Percentiles rank a stretch among this genome's conserved stretches.
Evolutionary conservation across 352 stramenopile genomes (phyloP).

Genomic region (Phytophthora pluvialis): DNA sequence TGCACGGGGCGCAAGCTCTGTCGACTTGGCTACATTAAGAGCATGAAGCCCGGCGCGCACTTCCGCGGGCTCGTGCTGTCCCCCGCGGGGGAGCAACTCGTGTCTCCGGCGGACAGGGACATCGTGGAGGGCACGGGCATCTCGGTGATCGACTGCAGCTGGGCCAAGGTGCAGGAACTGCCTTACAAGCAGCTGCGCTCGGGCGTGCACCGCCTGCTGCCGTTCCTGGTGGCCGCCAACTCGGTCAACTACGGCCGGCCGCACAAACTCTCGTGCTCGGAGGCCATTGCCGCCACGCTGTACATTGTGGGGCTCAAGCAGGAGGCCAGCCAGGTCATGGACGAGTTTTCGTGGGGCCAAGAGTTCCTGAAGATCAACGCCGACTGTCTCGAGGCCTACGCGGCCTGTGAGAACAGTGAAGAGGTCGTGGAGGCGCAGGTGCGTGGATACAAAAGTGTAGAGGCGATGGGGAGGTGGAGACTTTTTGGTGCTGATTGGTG

Average conservation of each 20-base stretch:
- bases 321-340: slow-evolving; percentile 90
- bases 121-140: slow-evolving; percentile 89
- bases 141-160: slow-evolving; percentile 98
- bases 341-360: slow-evolving; percentile 94
- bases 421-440: slow-evolving; percentile 83
- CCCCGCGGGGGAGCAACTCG: slow-evolving; percentile 87
- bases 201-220: slow-evolving; percentile 95
- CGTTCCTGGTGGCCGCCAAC: slow-evolving; percentile 98
- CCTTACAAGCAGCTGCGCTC: slow-evolving; percentile 95
- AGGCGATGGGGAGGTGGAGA: no score
- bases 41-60: slow-evolving; percentile 91
- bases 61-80: slow-evolving; percentile 97
- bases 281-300: slow-evolving; percentile 97
- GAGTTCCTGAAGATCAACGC: slow-evolving; percentile 96
- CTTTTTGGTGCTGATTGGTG: slow-evolving; percentile 9
- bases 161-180: slow-evolving; percentile 96
- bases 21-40: slow-evolving; percentile 91
- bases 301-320: slow-evolving; percentile 96
- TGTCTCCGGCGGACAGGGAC: slow-evolving; percentile 90
- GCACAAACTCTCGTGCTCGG: slow-evolving; percentile 96
- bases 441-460: slow-evolving; percentile 2
- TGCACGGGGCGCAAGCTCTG: slow-evolving; percentile 94
- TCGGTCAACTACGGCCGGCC: slow-evolving; percentile 99
- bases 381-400: slow-evolving; percentile 91
- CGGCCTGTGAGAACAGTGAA: slow-evolving; percentile 68